Evolutionary conservation across 169 alveolate species (phyloP).

Genomic region (Cryptosporidium sp.): DNA sequence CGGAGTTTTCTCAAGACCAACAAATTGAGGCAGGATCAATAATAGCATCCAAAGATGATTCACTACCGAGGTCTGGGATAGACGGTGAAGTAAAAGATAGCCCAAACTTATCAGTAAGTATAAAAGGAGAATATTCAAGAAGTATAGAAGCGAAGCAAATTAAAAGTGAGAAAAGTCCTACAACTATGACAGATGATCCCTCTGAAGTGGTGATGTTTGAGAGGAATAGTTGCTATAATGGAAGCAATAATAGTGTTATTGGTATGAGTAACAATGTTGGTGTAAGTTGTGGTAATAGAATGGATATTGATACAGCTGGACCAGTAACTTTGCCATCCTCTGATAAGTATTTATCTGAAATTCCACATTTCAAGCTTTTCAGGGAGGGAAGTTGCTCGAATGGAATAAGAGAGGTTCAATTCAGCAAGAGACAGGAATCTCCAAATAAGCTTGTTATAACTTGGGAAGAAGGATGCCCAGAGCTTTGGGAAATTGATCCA

Average conservation of each 20-base stretch:
- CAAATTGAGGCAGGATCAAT: not conserved
- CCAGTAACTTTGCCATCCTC: not conserved
- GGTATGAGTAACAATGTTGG: not conserved
- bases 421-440: constrained; percentile 28
- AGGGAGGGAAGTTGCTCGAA: constrained; percentile 8
- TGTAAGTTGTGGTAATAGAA: not conserved
- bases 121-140: not conserved
- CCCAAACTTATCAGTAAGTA: too few relatives aligned
- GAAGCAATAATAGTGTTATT: not conserved
- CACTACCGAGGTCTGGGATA: not conserved
- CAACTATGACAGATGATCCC: not conserved
- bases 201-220: not conserved
- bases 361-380: constrained; percentile 34
- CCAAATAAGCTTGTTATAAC: constrained; percentile 62
- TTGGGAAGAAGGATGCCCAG: constrained; percentile 75
- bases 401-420: constrained; percentile 65
- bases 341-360: not conserved
- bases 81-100: not conserved
- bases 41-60: not conserved
- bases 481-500: constrained; percentile 64
- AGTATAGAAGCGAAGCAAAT: not conserved
- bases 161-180: not conserved
- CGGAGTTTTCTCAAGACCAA: not conserved
- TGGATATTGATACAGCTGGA: not conserved
- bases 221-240: not conserved